Conservation (phyloP, 805 yeast species). For the Kodamaea laetipori region DNA sequence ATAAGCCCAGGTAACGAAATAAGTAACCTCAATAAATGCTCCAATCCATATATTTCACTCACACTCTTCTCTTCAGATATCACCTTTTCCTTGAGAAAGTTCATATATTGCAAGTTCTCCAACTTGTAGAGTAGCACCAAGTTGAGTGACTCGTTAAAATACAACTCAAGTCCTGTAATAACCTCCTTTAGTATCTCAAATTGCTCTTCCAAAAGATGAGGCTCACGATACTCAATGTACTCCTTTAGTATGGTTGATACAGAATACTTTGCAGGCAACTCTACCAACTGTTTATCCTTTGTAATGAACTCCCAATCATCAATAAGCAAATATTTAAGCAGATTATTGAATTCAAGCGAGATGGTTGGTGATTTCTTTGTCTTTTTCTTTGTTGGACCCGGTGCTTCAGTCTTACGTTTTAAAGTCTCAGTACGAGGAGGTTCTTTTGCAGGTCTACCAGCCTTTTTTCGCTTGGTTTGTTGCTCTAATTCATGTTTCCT, state of each 20-base stretch:
- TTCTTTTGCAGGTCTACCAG: not conserved
- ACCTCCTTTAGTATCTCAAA: slow-evolving; percentile 57
- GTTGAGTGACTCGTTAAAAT: slow-evolving; percentile 75
- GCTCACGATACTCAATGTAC: slow-evolving; percentile 42
- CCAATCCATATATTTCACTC: slow-evolving; percentile 61
- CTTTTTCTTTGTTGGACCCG: slow-evolving; percentile 6
- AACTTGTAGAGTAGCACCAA: slow-evolving; percentile 69
- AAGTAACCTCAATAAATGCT: slow-evolving; percentile 76
- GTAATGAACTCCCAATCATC: slow-evolving; percentile 95
- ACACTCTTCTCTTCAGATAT: slow-evolving; percentile 34
- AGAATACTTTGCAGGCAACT: slow-evolving; percentile 59
- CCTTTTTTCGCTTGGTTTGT: slow-evolving; percentile 19
- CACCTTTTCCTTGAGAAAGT: slow-evolving; percentile 42
- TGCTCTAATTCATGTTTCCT: slow-evolving; percentile 61
- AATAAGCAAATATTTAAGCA: slow-evolving; percentile 69
- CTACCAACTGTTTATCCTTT: slow-evolving; percentile 69
- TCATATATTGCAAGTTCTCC: slow-evolving; percentile 73
- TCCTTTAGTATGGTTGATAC: slow-evolving; percentile 56
- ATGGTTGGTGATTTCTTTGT: slow-evolving; percentile 47
- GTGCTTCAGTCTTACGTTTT: slow-evolving; percentile 13
- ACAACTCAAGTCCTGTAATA: slow-evolving; percentile 65
- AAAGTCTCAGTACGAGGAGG: not conserved
- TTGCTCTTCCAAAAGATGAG: not conserved
- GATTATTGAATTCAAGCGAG: slow-evolving; percentile 65
- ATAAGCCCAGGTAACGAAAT: slow-evolving; percentile 83